These are phyloP conservation scores for Yamadazyma triangularis DNA, from an alignment of 1,139 yeast genomes.

Conservation along the genomic window DNA sequence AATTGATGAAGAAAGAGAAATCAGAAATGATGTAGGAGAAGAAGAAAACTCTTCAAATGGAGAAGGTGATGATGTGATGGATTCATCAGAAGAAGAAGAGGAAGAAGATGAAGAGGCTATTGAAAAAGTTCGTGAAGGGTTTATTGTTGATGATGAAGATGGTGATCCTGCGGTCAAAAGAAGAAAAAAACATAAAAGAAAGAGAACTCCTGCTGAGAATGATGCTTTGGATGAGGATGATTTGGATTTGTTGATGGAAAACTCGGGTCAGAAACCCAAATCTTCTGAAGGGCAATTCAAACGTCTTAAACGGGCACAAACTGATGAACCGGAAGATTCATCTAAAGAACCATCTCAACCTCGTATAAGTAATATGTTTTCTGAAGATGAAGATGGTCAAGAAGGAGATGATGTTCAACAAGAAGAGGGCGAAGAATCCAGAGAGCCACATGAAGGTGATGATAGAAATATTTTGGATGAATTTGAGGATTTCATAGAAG, in stretches of 20 bases:
- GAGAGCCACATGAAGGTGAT: constrained; percentile 20
- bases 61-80: constrained; percentile 43
- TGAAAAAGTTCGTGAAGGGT: constrained; percentile 78
- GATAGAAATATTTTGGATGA: constrained; percentile 60
- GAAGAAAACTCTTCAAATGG: constrained; percentile 23
- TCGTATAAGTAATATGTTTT: constrained; percentile 74
- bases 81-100: constrained; percentile 69
- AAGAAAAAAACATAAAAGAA: constrained; percentile 33
- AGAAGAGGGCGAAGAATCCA: constrained; percentile 37
- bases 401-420: constrained; percentile 51
- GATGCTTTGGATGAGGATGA: constrained; percentile 93
- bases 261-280: constrained; percentile 62
- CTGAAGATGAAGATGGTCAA: constrained; percentile 58
- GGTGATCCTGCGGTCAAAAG: constrained; percentile 50
- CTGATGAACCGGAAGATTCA: constrained; percentile 28
- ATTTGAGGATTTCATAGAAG: constrained; percentile 95
- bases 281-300: constrained; percentile 51
- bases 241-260: constrained; percentile 84
- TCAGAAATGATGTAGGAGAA: constrained; percentile 26
- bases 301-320: constrained; percentile 69
- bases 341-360: constrained; percentile 6
- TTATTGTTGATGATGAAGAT: constrained; percentile 89
- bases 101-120: constrained; percentile 77
- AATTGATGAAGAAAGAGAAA: constrained; percentile 36
- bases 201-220: constrained; percentile 44